phyloP scores from a whole-genome alignment of 2,329 filamentous ascomycete species.

The Neofusicoccum sp. region DNA sequence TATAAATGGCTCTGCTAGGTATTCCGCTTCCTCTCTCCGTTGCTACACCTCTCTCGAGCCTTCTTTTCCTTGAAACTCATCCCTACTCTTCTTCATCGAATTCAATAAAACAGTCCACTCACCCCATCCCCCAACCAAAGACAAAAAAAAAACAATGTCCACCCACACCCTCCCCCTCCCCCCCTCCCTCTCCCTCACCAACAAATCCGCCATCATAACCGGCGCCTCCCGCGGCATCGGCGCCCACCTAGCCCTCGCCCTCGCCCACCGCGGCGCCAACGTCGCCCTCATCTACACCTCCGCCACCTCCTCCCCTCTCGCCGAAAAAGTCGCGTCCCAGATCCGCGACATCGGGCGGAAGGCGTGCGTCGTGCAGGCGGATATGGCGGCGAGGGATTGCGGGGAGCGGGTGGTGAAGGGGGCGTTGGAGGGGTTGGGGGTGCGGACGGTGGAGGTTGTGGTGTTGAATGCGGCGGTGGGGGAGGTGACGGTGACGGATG shows the following conservation, averaged over 20 bases:
- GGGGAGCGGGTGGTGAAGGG: neutral
- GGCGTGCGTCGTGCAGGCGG: neutral
- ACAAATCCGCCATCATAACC: conserved; percentile 50
- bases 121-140: too few relatives aligned
- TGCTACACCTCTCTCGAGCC: too few relatives aligned
- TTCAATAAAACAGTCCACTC: too few relatives aligned
- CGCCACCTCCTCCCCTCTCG: neutral
- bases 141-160: too few relatives aligned
- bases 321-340: neutral
- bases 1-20: too few relatives aligned
- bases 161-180: neutral
- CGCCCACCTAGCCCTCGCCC: conserved; percentile 43
- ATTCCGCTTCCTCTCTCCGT: too few relatives aligned
- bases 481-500: neutral
- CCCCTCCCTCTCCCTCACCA: neutral
- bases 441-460: neutral
- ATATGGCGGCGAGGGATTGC: neutral
- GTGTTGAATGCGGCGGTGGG: neutral
- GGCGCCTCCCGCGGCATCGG: conserved; percentile 50
- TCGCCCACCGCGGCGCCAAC: conserved; percentile 44
- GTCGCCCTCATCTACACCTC: conserved; percentile 27
- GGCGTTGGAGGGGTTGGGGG: neutral
- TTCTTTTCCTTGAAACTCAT: too few relatives aligned
- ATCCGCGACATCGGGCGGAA: neutral
- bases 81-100: too few relatives aligned